phyloP scores from a whole-genome alignment of 371 early-diverging fungal species.

The Mortierella sp. region DNA sequence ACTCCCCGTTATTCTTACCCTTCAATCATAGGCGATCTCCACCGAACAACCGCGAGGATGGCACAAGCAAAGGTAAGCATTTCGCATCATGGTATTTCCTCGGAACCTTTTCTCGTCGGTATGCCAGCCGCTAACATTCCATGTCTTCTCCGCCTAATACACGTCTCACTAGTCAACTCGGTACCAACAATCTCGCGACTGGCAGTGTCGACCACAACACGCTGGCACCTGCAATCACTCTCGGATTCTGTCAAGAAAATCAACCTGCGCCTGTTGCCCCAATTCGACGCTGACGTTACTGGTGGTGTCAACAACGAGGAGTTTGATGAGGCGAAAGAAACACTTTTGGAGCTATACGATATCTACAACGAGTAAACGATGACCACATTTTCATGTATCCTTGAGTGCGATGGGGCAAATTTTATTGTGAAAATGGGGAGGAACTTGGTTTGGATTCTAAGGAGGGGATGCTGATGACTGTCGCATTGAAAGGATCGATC shows the following conservation, averaged over 20 bases:
- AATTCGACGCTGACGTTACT: conserved; percentile 62
- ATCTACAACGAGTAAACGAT: conserved; percentile 58
- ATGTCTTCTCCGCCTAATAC: not conserved
- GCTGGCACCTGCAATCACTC: conserved; percentile 58
- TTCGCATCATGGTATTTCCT: not conserved
- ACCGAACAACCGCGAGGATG: conserved; percentile 39
- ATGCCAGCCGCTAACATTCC: not conserved
- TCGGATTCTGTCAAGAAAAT: conserved; percentile 54
- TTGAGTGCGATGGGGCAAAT: too few species aligned
- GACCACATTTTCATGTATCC: not conserved
- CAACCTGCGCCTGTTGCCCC: conserved; percentile 59
- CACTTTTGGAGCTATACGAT: conserved; percentile 63
- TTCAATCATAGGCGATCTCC: conserved; percentile 13
- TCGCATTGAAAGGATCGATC: conserved; percentile 25
- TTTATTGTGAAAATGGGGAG: not conserved
- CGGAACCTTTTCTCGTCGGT: too few species aligned
- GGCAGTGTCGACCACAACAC: conserved; percentile 59
- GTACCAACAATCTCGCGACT: conserved; percentile 62
- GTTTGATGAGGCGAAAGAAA: conserved; percentile 64
- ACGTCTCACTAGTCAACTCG: conserved; percentile 19
- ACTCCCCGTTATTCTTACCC: not conserved
- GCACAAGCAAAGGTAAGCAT: conserved; percentile 49
- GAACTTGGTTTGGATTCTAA: too few species aligned
- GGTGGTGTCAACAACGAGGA: conserved; percentile 62
- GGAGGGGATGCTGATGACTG: not conserved